A percentile compares a stretch with the other conserved stretches of the same genome.
Conservation (phyloP, 768 basidiomycete genomes). For the Pilatotrama ljubarskyi region DNA sequence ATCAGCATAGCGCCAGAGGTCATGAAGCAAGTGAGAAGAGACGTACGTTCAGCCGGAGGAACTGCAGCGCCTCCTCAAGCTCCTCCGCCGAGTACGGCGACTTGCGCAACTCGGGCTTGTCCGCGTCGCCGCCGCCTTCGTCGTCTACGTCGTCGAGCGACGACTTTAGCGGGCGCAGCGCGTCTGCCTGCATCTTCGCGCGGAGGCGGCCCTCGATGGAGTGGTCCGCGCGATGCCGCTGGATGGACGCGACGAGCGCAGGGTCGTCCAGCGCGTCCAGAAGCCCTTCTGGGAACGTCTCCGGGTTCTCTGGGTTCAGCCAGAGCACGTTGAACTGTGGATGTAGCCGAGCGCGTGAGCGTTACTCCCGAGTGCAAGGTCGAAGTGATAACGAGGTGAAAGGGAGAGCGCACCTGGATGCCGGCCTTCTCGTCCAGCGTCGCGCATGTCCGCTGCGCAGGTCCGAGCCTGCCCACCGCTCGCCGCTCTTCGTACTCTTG, state of each 20-base stretch:
- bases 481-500: conserved; percentile 76
- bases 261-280: conserved; percentile 55
- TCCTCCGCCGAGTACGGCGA: conserved; percentile 51
- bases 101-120: conserved; percentile 25
- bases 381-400: neutral
- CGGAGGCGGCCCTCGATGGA: conserved; percentile 53
- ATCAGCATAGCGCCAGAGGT: neutral
- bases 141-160: conserved; percentile 37
- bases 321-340: conserved; percentile 79
- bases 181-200: conserved; percentile 74
- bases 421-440: conserved; percentile 76
- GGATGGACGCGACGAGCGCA: conserved; percentile 27
- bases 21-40: neutral
- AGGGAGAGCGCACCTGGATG: conserved; percentile 50
- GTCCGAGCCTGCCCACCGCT: conserved; percentile 67
- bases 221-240: conserved; percentile 26
- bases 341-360: neutral
- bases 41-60: conserved; percentile 64
- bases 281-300: conserved; percentile 67
- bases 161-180: conserved; percentile 50
- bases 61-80: conserved; percentile 66
- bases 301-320: conserved; percentile 65
- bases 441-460: conserved; percentile 72
- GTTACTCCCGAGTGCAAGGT: conserved; percentile 3
- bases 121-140: conserved; percentile 26